Percentiles rank a stretch among this genome's conserved stretches.
These are phyloP conservation scores for Phyllosticta paracitricarpa DNA, from an alignment of 2,329 filamentous ascomycete genomes.

Conservation along the genomic window DNA sequence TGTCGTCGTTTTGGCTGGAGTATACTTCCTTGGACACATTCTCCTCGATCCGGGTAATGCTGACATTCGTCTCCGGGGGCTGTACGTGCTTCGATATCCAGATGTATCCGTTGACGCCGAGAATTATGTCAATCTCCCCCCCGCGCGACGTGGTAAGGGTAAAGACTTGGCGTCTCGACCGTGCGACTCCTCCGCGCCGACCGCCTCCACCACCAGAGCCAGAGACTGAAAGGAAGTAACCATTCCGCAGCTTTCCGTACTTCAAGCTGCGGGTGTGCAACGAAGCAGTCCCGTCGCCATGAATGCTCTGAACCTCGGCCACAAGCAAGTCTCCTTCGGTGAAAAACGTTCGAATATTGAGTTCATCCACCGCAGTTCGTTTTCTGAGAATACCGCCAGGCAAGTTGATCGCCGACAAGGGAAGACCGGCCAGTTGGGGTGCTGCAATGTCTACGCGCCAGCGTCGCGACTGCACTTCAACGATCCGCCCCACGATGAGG, in stretches of 20 bases:
- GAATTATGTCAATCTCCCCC: constrained; percentile 69
- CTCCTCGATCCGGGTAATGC: constrained; percentile 82
- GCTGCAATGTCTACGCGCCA: constrained; percentile 95
- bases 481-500: constrained; percentile 84
- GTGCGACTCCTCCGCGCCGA: constrained; percentile 61
- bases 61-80: constrained; percentile 41
- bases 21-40: constrained; percentile 77
- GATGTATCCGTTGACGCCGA: constrained; percentile 95
- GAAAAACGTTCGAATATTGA: constrained; percentile 97
- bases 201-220: constrained; percentile 59
- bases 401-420: constrained; percentile 84
- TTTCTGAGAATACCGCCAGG: constrained; percentile 87
- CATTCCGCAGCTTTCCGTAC: constrained; percentile 93
- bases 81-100: constrained; percentile 84
- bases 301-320: constrained; percentile 86
- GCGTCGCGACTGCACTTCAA: constrained; percentile 83
- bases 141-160: constrained; percentile 52
- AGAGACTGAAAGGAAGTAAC: constrained; percentile 72
- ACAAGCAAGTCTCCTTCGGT: constrained; percentile 88
- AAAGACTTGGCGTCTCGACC: constrained; percentile 78
- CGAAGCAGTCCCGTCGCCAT: constrained; percentile 73
- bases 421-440: constrained; percentile 72
- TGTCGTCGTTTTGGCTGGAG: constrained; percentile 86
- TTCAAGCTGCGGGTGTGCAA: constrained; percentile 85
- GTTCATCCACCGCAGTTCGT: constrained; percentile 87